These are phyloP conservation scores for Boletus patriciae DNA, from an alignment of 768 basidiomycete species.

Conservation along the genomic window DNA sequence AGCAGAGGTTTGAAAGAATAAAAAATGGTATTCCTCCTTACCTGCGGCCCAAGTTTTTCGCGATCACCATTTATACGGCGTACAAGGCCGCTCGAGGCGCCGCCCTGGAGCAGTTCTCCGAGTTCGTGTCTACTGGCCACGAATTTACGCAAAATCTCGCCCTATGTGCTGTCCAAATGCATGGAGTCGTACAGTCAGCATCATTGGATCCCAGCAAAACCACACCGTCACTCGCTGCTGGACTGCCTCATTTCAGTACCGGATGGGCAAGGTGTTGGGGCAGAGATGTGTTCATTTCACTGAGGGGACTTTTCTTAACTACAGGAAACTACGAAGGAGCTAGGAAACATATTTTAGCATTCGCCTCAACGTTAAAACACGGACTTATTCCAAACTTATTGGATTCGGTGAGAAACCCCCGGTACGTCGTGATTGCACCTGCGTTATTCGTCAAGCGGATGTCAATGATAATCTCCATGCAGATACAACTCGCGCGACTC, in stretches of 20 bases:
- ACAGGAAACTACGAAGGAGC: constrained; percentile 89
- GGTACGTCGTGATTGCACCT: constrained; percentile 44
- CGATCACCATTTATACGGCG: constrained; percentile 83
- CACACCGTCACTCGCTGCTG: constrained; percentile 88
- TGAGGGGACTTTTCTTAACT: constrained; percentile 90
- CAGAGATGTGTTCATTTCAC: constrained; percentile 89
- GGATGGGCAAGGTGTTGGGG: constrained; percentile 99
- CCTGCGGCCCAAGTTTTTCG: constrained; percentile 95
- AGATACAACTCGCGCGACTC: constrained; percentile 97
- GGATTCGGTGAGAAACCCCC: constrained; percentile 82
- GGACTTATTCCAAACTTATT: constrained; percentile 95
- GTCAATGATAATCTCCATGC: not conserved
- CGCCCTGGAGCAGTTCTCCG: constrained; percentile 84
- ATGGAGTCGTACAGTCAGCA: constrained; percentile 87
- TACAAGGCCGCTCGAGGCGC: constrained; percentile 88
- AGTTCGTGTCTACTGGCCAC: constrained; percentile 83
- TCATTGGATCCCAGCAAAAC: constrained; percentile 73
- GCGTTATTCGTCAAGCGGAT: not conserved
- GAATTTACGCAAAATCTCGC: constrained; percentile 90
- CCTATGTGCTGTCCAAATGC: constrained; percentile 83
- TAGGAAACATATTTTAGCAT: constrained; percentile 86
- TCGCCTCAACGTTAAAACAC: constrained; percentile 91
- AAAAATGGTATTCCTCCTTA: constrained; percentile 75
- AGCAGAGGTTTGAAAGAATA: constrained; percentile 82
- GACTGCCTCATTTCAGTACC: constrained; percentile 89